Base-by-base conservation (phyloP, 441 rosid species). In the Adansonia grandidieri region DNA sequence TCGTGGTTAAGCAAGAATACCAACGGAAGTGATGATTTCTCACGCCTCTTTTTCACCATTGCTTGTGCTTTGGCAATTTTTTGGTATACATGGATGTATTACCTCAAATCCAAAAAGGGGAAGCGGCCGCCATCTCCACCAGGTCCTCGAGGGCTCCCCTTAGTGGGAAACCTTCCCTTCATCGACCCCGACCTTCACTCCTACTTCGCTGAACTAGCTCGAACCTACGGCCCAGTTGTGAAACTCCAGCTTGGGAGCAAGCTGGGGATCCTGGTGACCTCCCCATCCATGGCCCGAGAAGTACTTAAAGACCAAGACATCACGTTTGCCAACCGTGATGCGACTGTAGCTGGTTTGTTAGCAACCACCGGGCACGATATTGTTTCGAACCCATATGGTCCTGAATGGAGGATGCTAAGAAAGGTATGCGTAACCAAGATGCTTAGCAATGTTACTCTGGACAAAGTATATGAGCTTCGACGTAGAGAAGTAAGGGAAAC, bases 401-500 rank as follows among this genome's bases (percentile, higher is more conserved):
- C 88, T 0, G 88, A 87, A 19, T 90, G 93, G 93, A 78, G 91
- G 81, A 84, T 63, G 84, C 70, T 90, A 76, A 81, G 91, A 66
- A 90, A 83, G 67, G 79, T 87, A 1, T 87, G 90, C 6, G 89
- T 82, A 13, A 63, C 80, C 48, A 90, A 83, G 74, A 85, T 90
- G 84, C 87, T 90, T 37, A 88, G 88, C 80, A 86, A 82, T 71
- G 71, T 71, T 9, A 88, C 80, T 10, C 73, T 90, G 77, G 92
- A 90, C 80, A 84, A 88, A 5, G 83, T 85, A 9, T 87, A 86
- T 67, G 62, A 8, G 11, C 88, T 85, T 37, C 79, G 93, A 11
- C 85, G 87, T 51, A 74, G 80, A 40, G 87, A 88, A 69, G 14
- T 87, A 71, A 60, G 87, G 1, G 67, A 83, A 72, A 85, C 82